Base-by-base conservation (phyloP, 805 yeast genomes). In the Candida loeiensis region DNA sequence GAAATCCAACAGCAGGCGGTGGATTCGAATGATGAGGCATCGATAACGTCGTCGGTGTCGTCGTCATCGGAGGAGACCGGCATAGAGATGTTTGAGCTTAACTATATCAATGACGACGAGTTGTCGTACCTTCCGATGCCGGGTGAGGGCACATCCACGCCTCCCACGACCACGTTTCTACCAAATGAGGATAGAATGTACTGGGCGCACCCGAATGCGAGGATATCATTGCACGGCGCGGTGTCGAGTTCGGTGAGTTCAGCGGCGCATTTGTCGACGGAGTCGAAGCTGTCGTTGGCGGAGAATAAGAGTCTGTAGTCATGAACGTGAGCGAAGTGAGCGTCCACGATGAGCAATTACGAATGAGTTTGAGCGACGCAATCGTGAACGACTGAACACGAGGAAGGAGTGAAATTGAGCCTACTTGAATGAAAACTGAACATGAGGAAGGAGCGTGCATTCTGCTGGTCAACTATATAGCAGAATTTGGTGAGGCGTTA, bases 191-290 rank as follows among this genome's bases (percentile, higher is more conserved):
- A 63, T 33, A 48, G 71, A 24, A 59, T 66, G 24, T 65, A 69
- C 47, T 68, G 49, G 44, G 73, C 74, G 3, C 74, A 69, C 47
- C 74, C 74, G 2, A 60, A 66, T 41, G 73, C 73, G 19, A 61
- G 54, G 30, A 58, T 69, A 4, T 50, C 54, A 14, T 46, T 59
- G 28, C 41, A 47, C 24, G 50, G 43, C 3, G 36, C 49, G 34
- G 76, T 13, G 16, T 27, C 31, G 9, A 53, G 35, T 6, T 30
- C 39, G 2, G 51, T 52, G 21, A 58, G 41, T n/a, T 60, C 41
- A 17, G 44, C 52, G 19, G 57, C 55, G 22, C 54, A 48, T 7
- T 34, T 28, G 36, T 16, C 21, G 19, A 6, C 36, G 36, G 16
- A n/a, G 6, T 19, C 34, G 7, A 31, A 17, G 34, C n/a, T 18